phyloP scores from a whole-genome alignment of 495 filamentous ascomycete genomes.

The Aspergillus wentii region DNA sequence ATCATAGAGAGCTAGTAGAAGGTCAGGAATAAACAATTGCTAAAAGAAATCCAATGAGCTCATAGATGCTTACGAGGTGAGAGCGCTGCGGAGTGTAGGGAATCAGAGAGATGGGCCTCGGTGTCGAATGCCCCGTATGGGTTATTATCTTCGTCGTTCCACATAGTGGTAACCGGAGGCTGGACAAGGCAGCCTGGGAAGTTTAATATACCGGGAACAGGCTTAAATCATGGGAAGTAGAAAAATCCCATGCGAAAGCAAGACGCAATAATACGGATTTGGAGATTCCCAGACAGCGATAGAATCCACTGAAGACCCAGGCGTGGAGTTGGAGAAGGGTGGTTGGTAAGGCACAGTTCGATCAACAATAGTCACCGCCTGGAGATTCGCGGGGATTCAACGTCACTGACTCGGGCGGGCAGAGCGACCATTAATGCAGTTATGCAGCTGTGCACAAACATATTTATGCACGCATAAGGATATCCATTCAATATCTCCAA shows the following conservation, averaged over 20 bases:
- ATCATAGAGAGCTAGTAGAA: conserved; percentile 33
- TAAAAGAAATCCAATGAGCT: conserved; percentile 8
- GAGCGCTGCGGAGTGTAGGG: conserved; percentile 59
- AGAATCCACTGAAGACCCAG: not conserved
- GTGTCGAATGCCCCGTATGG: conserved; percentile 89
- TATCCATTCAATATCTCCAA: too few species aligned
- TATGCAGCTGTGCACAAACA: too few species aligned
- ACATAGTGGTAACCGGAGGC: conserved; percentile 27
- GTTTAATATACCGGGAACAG: conserved; percentile 2
- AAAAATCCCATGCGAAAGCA: not conserved
- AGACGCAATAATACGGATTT: not conserved
- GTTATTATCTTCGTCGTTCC: conserved; percentile 94
- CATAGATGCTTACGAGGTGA: conserved; percentile 37
- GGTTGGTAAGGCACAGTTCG: conserved; percentile 1
- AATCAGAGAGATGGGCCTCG: conserved; percentile 71
- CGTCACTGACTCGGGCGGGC: conserved; percentile 15
- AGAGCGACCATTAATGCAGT: too few species aligned
- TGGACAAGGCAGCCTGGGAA: conserved; percentile 15
- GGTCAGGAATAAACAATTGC: conserved; percentile 10
- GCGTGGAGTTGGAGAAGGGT: not conserved
- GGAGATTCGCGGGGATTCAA: conserved; percentile 7
- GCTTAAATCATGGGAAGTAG: not conserved
- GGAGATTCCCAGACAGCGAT: not conserved
- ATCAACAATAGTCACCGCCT: conserved; percentile 2
- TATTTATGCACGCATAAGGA: too few species aligned